Base-by-base conservation (phyloP, 306 rosid species). In the Trichosanthes cucumerina region DNA sequence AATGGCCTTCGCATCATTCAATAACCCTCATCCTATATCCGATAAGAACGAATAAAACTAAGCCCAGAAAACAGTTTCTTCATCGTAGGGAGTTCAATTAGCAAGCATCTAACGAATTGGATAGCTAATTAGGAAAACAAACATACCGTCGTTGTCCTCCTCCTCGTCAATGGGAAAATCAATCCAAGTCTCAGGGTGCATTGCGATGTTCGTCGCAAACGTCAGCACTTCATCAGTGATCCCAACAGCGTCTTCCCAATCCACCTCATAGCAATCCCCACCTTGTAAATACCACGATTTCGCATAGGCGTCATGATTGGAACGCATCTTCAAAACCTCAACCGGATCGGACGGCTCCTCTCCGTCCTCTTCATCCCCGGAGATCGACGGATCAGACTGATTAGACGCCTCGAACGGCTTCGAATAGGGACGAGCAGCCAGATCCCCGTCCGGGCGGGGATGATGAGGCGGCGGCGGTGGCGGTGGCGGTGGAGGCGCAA, bases 111-210 rank as follows among this genome's bases (percentile, higher is more conserved):
- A 9, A 50, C 5, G 16, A 41, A 59, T 34, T 33, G 21, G 26
- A 21, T 10, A 8, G 59, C 3, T 44, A 24, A 33, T 57, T 21
- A 33, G 28, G 23, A 57, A 72, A 33, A 66, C 15, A 53, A 12
- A 64, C 83, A 78, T 88, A 95, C 99, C 97, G 4, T 86, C 90
- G 15, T 79, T 82, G 78, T 91, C 96, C 14, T 95, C 97, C 85
- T 95, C 99, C 79, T 95, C 99, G 5, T 91, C 97, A 41, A 90
- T 80, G 46, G 99, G 98, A 79, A 92, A 95, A 86, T 95, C 99
- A 87, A 95, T 83, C 99, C 99, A 95, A 43, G 97, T 95, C 84
- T 95, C 99, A 10, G 99, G 99, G 88, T 95, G 97, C 99, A 92
- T 95, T 16, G 96, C 93, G 62, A 95, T 95, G 72, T 95, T 95